Conservation (phyloP, 345 rosid species). For the Linum trigynum region DNA sequence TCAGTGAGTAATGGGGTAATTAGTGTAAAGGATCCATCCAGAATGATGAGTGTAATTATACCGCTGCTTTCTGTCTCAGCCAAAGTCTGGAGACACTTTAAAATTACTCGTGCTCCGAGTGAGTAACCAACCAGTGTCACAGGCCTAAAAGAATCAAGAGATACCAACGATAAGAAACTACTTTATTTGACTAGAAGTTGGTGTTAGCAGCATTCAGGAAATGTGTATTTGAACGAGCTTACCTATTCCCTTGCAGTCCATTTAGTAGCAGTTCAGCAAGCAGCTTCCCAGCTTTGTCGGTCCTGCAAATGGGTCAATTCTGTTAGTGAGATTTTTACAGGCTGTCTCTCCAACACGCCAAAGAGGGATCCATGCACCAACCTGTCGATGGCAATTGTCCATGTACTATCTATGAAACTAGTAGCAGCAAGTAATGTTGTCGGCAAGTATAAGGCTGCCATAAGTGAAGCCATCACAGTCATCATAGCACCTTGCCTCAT, state of each 20-base stretch:
- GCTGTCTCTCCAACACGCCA: not conserved
- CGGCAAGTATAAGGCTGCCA: conserved; percentile 88
- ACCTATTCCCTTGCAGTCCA: conserved; percentile 97
- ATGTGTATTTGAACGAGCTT: not conserved
- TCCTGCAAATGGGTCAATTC: conserved; percentile 26
- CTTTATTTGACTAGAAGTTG: no score
- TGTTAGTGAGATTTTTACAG: not conserved
- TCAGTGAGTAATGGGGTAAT: not conserved
- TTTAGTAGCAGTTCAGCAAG: conserved; percentile 79
- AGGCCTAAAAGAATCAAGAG: conserved; percentile 46
- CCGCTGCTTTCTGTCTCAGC: conserved; percentile 77
- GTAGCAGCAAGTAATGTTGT: conserved; percentile 71
- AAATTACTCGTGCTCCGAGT: conserved; percentile 86
- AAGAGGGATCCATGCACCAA: conserved; percentile 14
- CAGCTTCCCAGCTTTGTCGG: conserved; percentile 85
- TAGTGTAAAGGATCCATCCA: not conserved
- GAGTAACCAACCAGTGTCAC: conserved; percentile 85
- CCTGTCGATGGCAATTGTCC: conserved; percentile 92
- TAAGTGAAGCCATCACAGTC: conserved; percentile 76
- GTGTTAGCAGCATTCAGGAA: no score
- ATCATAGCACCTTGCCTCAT: conserved; percentile 97
- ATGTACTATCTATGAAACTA: conserved; percentile 86
- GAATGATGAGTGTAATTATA: conserved; percentile 16
- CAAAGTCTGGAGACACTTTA: conserved; percentile 77
- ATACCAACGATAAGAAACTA: not conserved